Percentiles rank a stretch among this genome's conserved stretches.
These are phyloP conservation scores for Heliosperma pusillum DNA, from an alignment of 148 eudicot genomes.

Conservation along the genomic window DNA sequence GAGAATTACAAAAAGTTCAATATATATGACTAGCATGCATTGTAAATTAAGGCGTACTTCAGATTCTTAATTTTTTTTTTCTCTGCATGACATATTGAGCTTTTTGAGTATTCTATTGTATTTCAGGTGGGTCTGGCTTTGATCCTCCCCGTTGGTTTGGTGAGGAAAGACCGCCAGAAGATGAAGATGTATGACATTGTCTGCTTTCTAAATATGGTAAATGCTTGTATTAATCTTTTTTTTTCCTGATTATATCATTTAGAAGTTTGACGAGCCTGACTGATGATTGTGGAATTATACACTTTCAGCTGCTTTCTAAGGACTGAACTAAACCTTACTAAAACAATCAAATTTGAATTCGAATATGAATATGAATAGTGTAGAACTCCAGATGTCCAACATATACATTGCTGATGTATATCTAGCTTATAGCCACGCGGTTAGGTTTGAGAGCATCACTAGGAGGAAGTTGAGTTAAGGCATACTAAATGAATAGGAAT, in stretches of 20 bases:
- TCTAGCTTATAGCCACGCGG: background rate
- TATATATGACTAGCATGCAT: too few relatives aligned
- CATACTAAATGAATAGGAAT: too few relatives aligned
- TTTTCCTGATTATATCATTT: background rate
- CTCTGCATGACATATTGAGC: background rate
- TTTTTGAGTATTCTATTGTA: background rate
- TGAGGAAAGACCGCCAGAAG: slow-evolving; percentile 28
- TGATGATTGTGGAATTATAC: background rate
- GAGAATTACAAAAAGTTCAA: too few relatives aligned
- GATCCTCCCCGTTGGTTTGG: slow-evolving; percentile 44
- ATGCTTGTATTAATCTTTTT: background rate
- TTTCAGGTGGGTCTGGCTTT: slow-evolving; percentile 43
- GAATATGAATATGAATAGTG: too few relatives aligned
- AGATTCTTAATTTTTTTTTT: background rate
- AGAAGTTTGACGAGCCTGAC: background rate
- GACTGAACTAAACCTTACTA: background rate
- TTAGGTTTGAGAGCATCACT: background rate
- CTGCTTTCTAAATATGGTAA: background rate
- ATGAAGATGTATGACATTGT: slow-evolving; percentile 11
- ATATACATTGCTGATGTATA: background rate
- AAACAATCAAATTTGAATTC: background rate
- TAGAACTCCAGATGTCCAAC: too few relatives aligned
- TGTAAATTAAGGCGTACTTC: background rate
- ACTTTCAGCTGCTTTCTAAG: background rate
- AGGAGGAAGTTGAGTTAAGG: background rate